Evolutionary conservation across 768 basidiomycete species (phyloP).

Genomic region (Rhizopogon roseolus): DNA sequence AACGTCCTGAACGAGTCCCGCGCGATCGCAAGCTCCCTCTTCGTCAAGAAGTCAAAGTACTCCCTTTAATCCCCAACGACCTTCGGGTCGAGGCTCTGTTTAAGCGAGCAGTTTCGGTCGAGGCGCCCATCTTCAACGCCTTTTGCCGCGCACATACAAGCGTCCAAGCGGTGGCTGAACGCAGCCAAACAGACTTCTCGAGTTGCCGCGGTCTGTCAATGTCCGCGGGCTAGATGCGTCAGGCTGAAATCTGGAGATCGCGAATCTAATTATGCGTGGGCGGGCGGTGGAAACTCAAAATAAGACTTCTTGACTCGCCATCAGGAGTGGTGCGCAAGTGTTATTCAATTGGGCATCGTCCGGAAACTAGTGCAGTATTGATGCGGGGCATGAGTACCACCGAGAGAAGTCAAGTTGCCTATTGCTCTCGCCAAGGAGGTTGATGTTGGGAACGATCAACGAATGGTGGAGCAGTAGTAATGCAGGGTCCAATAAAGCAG

Average conservation of each 20-base stretch:
- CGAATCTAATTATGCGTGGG: constrained; percentile 18
- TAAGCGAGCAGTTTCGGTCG: too few relatives aligned
- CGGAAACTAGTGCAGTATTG: not conserved
- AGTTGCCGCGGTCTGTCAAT: constrained; percentile 11
- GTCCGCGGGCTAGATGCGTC: too few relatives aligned
- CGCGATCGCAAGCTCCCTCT: constrained; percentile 56
- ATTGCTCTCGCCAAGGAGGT: too few relatives aligned
- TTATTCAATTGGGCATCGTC: too few relatives aligned
- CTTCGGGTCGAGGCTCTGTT: constrained; percentile 26
- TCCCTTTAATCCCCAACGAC: constrained; percentile 43
- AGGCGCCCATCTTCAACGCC: constrained; percentile 50
- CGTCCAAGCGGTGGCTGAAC: constrained; percentile 40
- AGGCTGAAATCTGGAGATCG: too few relatives aligned
- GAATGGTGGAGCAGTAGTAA: too few relatives aligned
- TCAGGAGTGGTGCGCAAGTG: constrained; percentile 29
- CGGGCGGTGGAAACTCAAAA: constrained; percentile 49
- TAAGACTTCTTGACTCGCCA: constrained; percentile 41
- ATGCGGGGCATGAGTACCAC: too few relatives aligned
- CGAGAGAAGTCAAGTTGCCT: too few relatives aligned
- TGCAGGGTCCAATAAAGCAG: too few relatives aligned
- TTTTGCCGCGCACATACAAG: constrained; percentile 34
- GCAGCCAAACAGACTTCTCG: constrained; percentile 1
- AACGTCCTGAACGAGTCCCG: constrained; percentile 57
- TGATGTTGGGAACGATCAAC: too few relatives aligned
- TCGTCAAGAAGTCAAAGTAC: constrained; percentile 55